Base-by-base conservation (phyloP, 1,284 basidiomycete genomes). In the Tausonia pullulans region DNA sequence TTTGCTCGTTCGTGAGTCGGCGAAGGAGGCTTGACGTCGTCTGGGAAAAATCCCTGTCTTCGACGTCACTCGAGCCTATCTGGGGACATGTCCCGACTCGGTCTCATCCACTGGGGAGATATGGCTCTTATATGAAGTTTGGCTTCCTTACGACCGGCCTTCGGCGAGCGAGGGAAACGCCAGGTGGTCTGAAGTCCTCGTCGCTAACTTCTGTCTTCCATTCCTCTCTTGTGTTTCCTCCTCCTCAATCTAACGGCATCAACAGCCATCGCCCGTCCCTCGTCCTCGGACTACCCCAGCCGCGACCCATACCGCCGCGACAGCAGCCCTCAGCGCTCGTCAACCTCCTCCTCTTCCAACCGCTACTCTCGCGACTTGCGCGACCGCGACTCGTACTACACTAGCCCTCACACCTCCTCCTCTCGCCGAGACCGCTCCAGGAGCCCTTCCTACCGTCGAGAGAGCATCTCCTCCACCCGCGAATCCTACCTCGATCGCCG, bases 291-390 rank as follows among this genome's bases (percentile, higher is more conserved):
- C 40, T 40, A 14, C 50, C 40, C 51, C 43, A 45, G 54, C 60
- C 60, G 60, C 27, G 27, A 61, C 51, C 54, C 60, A 8, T 61
- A 61, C 51, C 50, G 60, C 52, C 50, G 40, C 3, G 51, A 61
- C 41, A 40, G 58, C 14, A 44, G 41, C 50, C 49, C 50, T 52
- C 40, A 49, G 16, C 50, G 60, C 43, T 50, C 46, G 5, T 39
- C 44, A 52, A 5, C 10, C 27, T n/a, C 39, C 52, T 53, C 52
- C 52, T 53, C 52, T 9, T 27, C 27, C 27, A 27, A 27, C 27
- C 27, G 27, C 27, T 27, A 27, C 27, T 27, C 27, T 27, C 27
- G 27, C 27, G 27, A 27, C 27, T 27, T 27, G 27, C 27, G 27
- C 27, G 27, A 27, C 27, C 27, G 27, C 27, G 27, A 27, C 27